A percentile compares a stretch with the other conserved stretches of the same genome.
Evolutionary conservation across 2,329 filamentous ascomycete genomes (phyloP).

Genomic region (Cytospora piceicola): DNA sequence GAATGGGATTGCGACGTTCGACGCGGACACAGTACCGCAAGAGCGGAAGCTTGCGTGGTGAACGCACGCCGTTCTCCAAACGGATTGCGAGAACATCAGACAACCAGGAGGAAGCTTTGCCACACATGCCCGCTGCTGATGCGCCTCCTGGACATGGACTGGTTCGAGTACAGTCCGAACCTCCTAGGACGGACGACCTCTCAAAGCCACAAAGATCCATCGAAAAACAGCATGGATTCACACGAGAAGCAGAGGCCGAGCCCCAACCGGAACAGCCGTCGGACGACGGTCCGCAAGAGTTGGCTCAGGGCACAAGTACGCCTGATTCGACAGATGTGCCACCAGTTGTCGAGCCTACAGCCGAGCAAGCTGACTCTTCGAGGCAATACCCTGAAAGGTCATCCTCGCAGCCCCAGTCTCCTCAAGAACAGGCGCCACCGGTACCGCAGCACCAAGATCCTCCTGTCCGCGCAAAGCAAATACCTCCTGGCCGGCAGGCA

Average conservation of each 20-base stretch:
- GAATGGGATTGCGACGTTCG: slow-evolving; percentile 82
- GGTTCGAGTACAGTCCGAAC: slow-evolving; percentile 71
- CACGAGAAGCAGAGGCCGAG: slow-evolving; percentile 45
- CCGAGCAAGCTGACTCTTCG: slow-evolving; percentile 41
- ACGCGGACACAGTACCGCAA: slow-evolving; percentile 90
- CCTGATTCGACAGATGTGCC: slow-evolving; percentile 50
- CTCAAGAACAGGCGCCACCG: slow-evolving; percentile 39
- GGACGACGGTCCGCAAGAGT: slow-evolving; percentile 10
- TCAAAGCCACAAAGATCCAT: slow-evolving; percentile 60
- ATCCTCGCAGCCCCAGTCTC: slow-evolving; percentile 58
- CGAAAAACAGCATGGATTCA: slow-evolving; percentile 53
- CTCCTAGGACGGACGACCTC: slow-evolving; percentile 62
- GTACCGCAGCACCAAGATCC: slow-evolving; percentile 34
- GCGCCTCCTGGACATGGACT: slow-evolving; percentile 57
- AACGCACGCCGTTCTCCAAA: slow-evolving; percentile 75
- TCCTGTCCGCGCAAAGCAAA: slow-evolving; percentile 39
- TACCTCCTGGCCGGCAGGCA: slow-evolving; percentile 31
- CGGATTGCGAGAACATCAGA: slow-evolving; percentile 68
- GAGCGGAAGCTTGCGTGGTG: slow-evolving; percentile 80
- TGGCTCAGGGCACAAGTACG: slow-evolving; percentile 41
- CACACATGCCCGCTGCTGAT: slow-evolving; percentile 46
- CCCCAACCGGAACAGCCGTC: slow-evolving; percentile 14
- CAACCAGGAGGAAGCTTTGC: slow-evolving; percentile 55
- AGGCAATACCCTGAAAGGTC: slow-evolving; percentile 56
- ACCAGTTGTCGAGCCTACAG: slow-evolving; percentile 63